These are phyloP conservation scores for Alternaria incomplexa DNA, from an alignment of 2,329 filamentous ascomycete species.

Conservation along the genomic window DNA sequence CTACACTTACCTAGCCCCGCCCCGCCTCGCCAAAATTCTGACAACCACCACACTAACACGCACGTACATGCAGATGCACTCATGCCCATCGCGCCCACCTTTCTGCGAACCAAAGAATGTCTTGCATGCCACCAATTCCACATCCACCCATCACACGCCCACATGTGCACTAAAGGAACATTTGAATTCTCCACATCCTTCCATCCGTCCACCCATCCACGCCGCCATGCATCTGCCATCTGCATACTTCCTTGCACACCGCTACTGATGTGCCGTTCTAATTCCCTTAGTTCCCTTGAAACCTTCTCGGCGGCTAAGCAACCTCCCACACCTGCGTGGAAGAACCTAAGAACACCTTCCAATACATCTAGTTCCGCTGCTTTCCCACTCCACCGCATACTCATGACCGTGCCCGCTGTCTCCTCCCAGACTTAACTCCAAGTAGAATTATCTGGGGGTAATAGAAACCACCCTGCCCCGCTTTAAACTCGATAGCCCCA, in stretches of 20 bases:
- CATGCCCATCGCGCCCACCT: not conserved
- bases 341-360: not conserved
- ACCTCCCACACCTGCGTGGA: not conserved
- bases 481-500: not conserved
- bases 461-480: not conserved
- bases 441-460: conserved; percentile 1
- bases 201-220: not conserved
- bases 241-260: not conserved
- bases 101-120: not conserved
- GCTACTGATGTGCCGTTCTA: not conserved
- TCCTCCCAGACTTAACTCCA: not conserved
- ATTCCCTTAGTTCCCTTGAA: not conserved
- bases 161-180: not conserved
- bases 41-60: not conserved
- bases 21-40: not conserved
- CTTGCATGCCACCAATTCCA: not conserved
- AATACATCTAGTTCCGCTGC: not conserved
- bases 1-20: not conserved
- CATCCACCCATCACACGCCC: not conserved
- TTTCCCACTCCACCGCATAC: not conserved
- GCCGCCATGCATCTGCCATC: not conserved
- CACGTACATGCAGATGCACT: not conserved
- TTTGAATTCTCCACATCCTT: not conserved
- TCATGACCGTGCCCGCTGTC: too few relatives aligned
- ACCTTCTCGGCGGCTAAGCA: not conserved